These are phyloP conservation scores for Celoporthe dispersa DNA, from an alignment of 2,329 filamentous ascomycete genomes.

Conservation along the genomic window DNA sequence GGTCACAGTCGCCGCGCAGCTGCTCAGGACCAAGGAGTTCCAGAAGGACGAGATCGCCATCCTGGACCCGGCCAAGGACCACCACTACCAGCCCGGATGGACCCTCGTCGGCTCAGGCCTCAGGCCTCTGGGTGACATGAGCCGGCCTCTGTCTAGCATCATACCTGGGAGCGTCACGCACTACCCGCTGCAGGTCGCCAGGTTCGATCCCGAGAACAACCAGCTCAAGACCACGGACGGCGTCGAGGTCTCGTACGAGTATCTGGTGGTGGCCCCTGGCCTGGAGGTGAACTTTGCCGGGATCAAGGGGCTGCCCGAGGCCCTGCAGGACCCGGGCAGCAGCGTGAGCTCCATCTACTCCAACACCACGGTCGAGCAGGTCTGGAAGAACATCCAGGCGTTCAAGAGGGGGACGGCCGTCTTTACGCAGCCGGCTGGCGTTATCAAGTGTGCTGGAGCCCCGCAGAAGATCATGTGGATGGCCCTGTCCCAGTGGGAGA, in stretches of 20 bases:
- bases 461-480: constrained; percentile 48
- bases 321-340: constrained; percentile 39
- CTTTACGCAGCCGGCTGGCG: constrained; percentile 44
- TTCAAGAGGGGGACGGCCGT: constrained; percentile 43
- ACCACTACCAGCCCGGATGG: constrained; percentile 45
- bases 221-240: constrained; percentile 41
- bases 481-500: constrained; percentile 44
- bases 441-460: constrained; percentile 46
- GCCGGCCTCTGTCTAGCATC: constrained; percentile 37
- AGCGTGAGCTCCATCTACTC: constrained; percentile 45
- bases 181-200: constrained; percentile 40
- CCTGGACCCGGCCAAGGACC: constrained; percentile 40
- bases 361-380: constrained; percentile 41
- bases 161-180: constrained; percentile 42
- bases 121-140: constrained; percentile 36
- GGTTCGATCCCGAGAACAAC: constrained; percentile 43
- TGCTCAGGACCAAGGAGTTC: constrained; percentile 33
- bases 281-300: constrained; percentile 43
- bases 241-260: constrained; percentile 42
- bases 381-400: constrained; percentile 41
- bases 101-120: constrained; percentile 44
- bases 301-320: constrained; percentile 41
- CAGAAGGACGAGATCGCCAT: constrained; percentile 42
- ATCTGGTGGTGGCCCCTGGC: constrained; percentile 43
- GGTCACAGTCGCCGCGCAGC: constrained; percentile 31